Evolutionary conservation across 495 filamentous ascomycete species (phyloP).

Genomic region (Aspergillus egyptiacus): DNA sequence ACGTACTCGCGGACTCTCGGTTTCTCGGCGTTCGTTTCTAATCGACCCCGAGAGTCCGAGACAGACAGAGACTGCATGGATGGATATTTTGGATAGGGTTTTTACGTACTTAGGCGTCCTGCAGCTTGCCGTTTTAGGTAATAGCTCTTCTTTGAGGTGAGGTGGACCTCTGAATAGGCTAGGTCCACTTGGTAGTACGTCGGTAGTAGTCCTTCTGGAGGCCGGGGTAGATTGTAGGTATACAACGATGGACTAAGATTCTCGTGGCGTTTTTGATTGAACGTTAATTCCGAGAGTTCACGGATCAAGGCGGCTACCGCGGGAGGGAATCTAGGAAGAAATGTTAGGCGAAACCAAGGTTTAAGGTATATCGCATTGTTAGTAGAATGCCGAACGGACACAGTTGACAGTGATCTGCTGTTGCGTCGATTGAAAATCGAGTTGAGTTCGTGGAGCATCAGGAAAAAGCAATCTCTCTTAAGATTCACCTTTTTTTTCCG

Average conservation of each 20-base stretch:
- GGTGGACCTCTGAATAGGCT: no score
- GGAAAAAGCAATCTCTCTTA: slow-evolving; percentile 7
- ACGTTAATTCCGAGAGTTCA: slow-evolving; percentile 3
- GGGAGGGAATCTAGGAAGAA: slow-evolving; percentile 3
- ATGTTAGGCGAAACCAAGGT: no score
- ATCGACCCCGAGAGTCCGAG: background rate
- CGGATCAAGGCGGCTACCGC: slow-evolving; percentile 9
- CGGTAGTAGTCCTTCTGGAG: background rate
- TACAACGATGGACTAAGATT: background rate
- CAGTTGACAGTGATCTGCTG: background rate
- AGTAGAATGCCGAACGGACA: background rate
- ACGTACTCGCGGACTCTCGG: no score
- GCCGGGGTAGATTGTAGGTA: background rate
- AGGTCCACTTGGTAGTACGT: no score
- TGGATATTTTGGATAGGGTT: slow-evolving; percentile 3
- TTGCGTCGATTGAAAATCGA: background rate
- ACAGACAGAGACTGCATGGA: background rate
- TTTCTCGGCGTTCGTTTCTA: background rate
- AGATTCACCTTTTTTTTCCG: slow-evolving; percentile 5
- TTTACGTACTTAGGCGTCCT: slow-evolving; percentile 10
- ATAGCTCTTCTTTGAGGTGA: background rate
- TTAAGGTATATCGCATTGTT: background rate
- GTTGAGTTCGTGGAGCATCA: background rate
- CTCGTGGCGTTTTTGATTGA: slow-evolving; percentile 2
- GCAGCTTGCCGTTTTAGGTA: slow-evolving; percentile 11